Evolutionary conservation across 2,329 filamentous ascomycete genomes (phyloP), one percentile per base, ranked within the genome.

Genomic region (Fusarium globosum): DNA sequence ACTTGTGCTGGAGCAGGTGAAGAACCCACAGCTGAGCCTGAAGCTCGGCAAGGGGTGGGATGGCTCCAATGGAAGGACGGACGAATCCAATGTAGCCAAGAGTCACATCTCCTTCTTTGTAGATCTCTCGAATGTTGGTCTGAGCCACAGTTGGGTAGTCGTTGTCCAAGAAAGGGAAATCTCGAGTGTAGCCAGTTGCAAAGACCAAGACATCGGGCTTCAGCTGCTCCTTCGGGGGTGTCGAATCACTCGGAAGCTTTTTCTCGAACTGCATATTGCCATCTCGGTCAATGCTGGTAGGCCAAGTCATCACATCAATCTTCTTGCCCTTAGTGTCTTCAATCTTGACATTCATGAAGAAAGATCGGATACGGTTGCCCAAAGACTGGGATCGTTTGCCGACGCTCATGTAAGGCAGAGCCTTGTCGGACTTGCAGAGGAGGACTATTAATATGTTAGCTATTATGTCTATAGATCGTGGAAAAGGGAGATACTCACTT

Each of bases 41-140:
- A 15, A 87, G 75, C 70, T 88, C 86, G 4, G 85, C 80, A 6
- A 87, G 80, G 1, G 86, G 85, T 14, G 86, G 85, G 30, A 88
- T 87, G 6, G 85, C 85, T 42, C 83, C 84, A 41, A 86, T 80
- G 16, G 82, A 79, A 7, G 85, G 86, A 1, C 86, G 81, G 10
- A 87, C 79, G 62, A 87, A 87, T 14, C 86, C 86, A 55, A 87
- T 85, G 70, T 85, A 87, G 6, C 80, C 85, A 0, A 86, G 71
- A 0, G 80, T 80, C 4, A 83, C 78, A 39, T 85, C 81, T 7
- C 77, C 78, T 7, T 75, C 61, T 33, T 79, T 81, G 77, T 90
- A 90, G 52, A 91, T 83, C 23, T 86, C 82, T n/a, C 88, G 85
- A 20, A 90, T 85, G 67, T 86, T 84, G 26, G 84, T 80, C 52